Evolutionary conservation across 305 asterid species (phyloP).

Genomic region (Stenogyne calaminthoides): DNA sequence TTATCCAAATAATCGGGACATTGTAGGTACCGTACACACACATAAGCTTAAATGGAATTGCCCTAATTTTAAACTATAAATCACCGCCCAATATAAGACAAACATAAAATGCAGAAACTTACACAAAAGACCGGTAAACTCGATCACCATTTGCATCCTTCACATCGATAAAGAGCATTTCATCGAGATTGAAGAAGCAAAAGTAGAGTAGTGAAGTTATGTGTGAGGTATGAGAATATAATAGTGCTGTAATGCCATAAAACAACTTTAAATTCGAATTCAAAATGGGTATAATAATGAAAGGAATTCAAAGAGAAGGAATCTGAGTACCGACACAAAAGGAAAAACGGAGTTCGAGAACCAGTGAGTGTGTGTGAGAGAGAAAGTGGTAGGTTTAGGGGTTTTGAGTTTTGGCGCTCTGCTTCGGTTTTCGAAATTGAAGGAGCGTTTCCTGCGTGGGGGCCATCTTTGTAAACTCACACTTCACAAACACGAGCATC

Average conservation of each 20-base stretch:
- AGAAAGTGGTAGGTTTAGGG: background rate
- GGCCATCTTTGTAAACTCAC: background rate
- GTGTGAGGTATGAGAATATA: conserved; percentile 4
- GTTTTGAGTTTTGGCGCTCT: conserved; percentile 65
- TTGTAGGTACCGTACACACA: background rate
- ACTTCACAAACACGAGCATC: conserved; percentile 5
- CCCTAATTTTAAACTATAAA: background rate
- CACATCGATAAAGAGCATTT: conserved; percentile 26
- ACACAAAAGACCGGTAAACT: conserved; percentile 17
- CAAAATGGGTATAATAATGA: conserved; percentile 29
- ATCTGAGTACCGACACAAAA: conserved; percentile 33
- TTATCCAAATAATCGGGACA: conserved; percentile 7
- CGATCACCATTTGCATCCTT: conserved; percentile 20
- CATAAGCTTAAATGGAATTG: background rate
- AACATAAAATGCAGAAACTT: conserved; percentile 17
- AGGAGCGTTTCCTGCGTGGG: conserved; percentile 41
- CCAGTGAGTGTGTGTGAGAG: conserved; percentile 25
- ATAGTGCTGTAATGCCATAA: conserved; percentile 1
- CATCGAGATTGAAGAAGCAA: conserved; percentile 48
- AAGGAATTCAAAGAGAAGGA: conserved; percentile 32
- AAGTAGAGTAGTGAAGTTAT: conserved; percentile 20
- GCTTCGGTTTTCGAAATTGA: conserved; percentile 54
- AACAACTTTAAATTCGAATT: conserved; percentile 38
- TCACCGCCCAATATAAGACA: background rate
- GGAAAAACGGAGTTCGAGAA: conserved; percentile 48